Evolutionary conservation across 1,284 basidiomycete species (phyloP).

Genomic region (Volvariella volvacea): DNA sequence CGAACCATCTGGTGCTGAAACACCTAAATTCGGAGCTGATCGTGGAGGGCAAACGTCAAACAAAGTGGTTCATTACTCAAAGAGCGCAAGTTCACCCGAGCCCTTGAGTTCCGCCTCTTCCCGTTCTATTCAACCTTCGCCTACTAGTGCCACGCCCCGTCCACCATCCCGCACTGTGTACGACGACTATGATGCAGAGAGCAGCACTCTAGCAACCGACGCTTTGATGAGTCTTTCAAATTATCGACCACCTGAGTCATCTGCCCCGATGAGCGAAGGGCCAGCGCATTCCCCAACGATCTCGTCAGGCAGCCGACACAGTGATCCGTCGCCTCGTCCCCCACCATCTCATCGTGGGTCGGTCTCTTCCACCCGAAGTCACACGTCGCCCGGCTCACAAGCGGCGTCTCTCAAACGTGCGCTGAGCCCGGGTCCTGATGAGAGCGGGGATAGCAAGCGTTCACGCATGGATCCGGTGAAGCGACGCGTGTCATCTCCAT

Average conservation of each 20-base stretch:
- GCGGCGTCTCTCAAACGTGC: constrained; percentile 51
- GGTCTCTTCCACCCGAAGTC: constrained; percentile 46
- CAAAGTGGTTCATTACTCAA: constrained; percentile 23
- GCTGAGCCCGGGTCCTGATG: constrained; percentile 57
- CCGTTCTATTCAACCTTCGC: constrained; percentile 59
- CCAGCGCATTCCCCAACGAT: constrained; percentile 44
- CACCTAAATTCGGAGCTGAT: constrained; percentile 24
- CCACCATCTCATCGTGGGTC: constrained; percentile 45
- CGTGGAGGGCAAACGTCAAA: constrained; percentile 13
- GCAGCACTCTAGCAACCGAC: constrained; percentile 42
- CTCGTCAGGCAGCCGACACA: constrained; percentile 44
- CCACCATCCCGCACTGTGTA: constrained; percentile 63
- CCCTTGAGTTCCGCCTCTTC: constrained; percentile 52
- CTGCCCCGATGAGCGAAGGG: constrained; percentile 21
- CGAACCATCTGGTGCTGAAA: constrained; percentile 25
- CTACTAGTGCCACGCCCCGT: constrained; percentile 49
- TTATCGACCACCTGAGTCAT: constrained; percentile 22
- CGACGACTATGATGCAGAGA: constrained; percentile 75
- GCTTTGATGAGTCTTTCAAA: constrained; percentile 56
- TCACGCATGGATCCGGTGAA: constrained; percentile 52
- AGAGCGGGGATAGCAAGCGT: constrained; percentile 51
- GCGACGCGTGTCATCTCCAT: constrained; percentile 45
- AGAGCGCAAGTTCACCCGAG: constrained; percentile 46
- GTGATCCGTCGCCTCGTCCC: constrained; percentile 40
- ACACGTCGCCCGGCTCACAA: constrained; percentile 42